These are phyloP conservation scores for Rhizophora apiculata DNA, from an alignment of 345 rosid species.

Conservation along the genomic window DNA sequence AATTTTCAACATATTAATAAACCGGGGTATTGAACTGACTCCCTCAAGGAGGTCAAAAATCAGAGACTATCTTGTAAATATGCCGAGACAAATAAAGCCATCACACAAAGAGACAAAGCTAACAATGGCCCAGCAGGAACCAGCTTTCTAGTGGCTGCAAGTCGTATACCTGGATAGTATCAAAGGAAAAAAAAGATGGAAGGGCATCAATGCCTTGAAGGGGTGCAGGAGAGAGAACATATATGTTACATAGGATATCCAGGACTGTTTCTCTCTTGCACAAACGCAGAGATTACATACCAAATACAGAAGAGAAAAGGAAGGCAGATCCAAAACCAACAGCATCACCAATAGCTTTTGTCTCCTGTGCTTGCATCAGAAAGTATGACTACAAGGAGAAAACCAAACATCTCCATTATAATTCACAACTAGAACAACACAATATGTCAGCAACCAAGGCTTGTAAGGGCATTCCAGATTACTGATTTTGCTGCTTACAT, in stretches of 20 bases:
- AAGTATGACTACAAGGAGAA: constrained; percentile 45
- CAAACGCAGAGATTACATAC: constrained; percentile 26
- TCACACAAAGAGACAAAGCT: constrained; percentile 53
- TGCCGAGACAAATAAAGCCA: constrained; percentile 52
- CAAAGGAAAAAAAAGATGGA: constrained; percentile 1
- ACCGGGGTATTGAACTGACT: too few species aligned
- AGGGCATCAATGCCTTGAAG: background rate
- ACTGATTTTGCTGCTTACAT: background rate
- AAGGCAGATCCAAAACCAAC: constrained; percentile 76
- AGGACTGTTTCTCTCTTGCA: too few species aligned
- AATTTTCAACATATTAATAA: too few species aligned
- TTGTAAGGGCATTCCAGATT: background rate
- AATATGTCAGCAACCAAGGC: background rate
- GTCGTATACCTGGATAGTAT: constrained; percentile 54
- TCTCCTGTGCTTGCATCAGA: constrained; percentile 67
- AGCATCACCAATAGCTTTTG: constrained; percentile 64
- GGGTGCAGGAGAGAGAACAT: too few species aligned
- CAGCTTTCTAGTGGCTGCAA: constrained; percentile 61
- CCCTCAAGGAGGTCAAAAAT: background rate
- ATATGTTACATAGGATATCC: too few species aligned
- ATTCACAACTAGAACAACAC: background rate
- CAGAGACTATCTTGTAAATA: constrained; percentile 48
- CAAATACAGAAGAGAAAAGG: constrained; percentile 69
- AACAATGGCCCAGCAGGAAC: constrained; percentile 68
- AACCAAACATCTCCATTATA: background rate